Conservation (phyloP, 345 rosid genomes). For the Anacardium occidentale region DNA sequence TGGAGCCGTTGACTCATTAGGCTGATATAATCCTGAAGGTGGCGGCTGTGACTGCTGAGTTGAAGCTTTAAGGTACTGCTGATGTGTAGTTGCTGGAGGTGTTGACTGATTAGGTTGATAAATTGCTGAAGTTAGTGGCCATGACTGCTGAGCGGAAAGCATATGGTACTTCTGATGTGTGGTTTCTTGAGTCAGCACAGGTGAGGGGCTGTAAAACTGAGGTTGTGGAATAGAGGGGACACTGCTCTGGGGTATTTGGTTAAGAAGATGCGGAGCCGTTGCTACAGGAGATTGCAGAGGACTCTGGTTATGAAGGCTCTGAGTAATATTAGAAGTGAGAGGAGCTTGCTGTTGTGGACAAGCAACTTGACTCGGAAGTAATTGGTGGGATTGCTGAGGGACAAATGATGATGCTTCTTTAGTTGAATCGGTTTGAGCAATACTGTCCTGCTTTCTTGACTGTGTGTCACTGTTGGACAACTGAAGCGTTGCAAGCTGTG, state of each 20-base stretch:
- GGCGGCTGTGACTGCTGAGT: conserved; percentile 17
- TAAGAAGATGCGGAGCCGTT: conserved; percentile 32
- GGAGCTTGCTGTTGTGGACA: conserved; percentile 23
- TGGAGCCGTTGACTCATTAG: conserved; percentile 16
- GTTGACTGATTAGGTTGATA: conserved; percentile 26
- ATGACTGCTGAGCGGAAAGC: conserved; percentile 23
- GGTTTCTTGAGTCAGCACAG: conserved; percentile 1
- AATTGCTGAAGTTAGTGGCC: conserved; percentile 13
- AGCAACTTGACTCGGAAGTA: conserved; percentile 17
- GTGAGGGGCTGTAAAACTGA: conserved; percentile 22
- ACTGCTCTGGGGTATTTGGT: conserved; percentile 20
- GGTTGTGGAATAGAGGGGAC: conserved; percentile 21
- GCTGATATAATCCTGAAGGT: conserved; percentile 9
- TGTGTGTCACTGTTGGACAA: conserved; percentile 22
- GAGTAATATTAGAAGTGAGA: conserved; percentile 16
- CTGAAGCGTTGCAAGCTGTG: conserved; percentile 40
- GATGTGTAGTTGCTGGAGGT: conserved; percentile 1
- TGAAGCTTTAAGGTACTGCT: conserved; percentile 16
- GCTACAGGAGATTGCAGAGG: conserved; percentile 23
- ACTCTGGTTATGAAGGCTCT: conserved; percentile 21
- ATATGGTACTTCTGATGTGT: conserved; percentile 19
- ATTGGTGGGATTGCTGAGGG: conserved; percentile 35
- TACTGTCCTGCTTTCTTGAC: conserved; percentile 28
- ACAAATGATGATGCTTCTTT: conserved; percentile 23
- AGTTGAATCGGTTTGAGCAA: conserved; percentile 24